These are phyloP conservation scores for Wickerhamiella australiensis DNA, from an alignment of 805 yeast genomes.

Conservation along the genomic window DNA sequence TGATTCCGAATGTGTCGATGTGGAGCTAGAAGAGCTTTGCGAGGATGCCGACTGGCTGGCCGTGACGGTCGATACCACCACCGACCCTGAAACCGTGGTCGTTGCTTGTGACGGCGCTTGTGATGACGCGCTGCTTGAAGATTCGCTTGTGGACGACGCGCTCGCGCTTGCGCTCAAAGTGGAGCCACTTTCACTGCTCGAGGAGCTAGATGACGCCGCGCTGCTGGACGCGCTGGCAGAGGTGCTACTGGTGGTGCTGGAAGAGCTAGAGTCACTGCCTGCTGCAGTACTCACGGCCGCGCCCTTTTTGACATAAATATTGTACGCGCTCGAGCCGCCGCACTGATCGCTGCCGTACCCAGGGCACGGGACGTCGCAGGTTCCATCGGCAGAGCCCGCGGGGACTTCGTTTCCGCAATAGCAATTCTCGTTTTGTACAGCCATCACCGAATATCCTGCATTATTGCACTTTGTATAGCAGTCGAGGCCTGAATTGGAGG, in stretches of 20 bases:
- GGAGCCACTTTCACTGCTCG: constrained; percentile 13
- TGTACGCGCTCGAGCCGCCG: constrained; percentile 43
- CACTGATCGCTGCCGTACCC: constrained; percentile 57
- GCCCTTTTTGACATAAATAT: constrained; percentile 23
- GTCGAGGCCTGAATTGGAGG: constrained; percentile 47
- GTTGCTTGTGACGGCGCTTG: background rate
- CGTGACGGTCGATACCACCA: constrained; percentile 14
- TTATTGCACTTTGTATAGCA: constrained; percentile 34
- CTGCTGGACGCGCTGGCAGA: constrained; percentile 25
- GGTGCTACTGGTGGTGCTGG: constrained; percentile 20
- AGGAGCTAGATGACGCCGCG: constrained; percentile 23
- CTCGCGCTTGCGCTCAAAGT: constrained; percentile 7
- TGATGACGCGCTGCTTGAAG: constrained; percentile 15
- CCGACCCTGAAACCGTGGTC: background rate
- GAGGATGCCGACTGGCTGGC: constrained; percentile 17
- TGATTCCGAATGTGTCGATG: background rate
- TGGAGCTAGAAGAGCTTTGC: background rate
- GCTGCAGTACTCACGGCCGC: constrained; percentile 13
- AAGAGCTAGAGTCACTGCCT: constrained; percentile 11
- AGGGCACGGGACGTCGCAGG: constrained; percentile 39
- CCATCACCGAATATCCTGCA: constrained; percentile 36
- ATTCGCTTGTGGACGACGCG: constrained; percentile 18
- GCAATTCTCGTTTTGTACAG: constrained; percentile 42
- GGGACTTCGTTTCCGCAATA: constrained; percentile 49
- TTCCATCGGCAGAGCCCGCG: constrained; percentile 19